Evolutionary conservation across 2,329 filamentous ascomycete genomes (phyloP), one percentile per base, ranked within the genome.

Genomic region (Diplodia mutila): DNA sequence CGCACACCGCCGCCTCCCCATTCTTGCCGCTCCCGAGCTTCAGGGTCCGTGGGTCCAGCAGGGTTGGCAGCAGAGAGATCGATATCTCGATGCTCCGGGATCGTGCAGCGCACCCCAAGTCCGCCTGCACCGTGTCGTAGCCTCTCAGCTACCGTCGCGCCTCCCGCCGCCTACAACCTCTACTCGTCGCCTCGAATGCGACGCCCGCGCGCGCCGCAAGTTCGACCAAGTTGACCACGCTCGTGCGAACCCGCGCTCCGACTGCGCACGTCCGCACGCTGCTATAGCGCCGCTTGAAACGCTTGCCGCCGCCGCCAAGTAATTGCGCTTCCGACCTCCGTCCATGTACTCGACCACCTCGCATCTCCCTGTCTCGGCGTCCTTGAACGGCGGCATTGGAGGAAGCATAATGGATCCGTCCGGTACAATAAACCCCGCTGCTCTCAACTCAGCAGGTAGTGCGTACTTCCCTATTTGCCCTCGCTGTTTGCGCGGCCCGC

Each of bases 351-450:
- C 77, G 52, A 78, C 66, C 57, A 67, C 79, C 74, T 72, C 71
- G 67, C 70, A 71, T 67, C 78, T 79, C 72, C 76, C 77, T 67
- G 73, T 76, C 70, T 74, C 75, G 69, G 72, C 76, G 69, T 73
- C 79, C 73, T 74, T 78, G 66, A 79, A 78, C 73, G 78, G 77
- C 72, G 73, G 72, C 73, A 74, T 79, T 72, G 78, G 74, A 61
- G 78, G 74, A 61, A 75, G 73, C 71, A 76, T 78, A 73, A 80
- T 80, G 77, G 78, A 80, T 69, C 71, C 74, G 52, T 75, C 76
- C 55, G 77, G 74, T 69, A 80, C 79, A 72, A 80, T 80, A 74
- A 79, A 80, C 69, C 79, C 79, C 61, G 76, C 77, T 39, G 74
- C 77, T 63, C 71, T 80, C 72, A 77, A 77, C 71, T 72, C 76